Percentiles rank a stretch among this genome's conserved stretches.
Evolutionary conservation across 495 filamentous ascomycete genomes (phyloP).

Genomic region (Rhypophila decipiens): DNA sequence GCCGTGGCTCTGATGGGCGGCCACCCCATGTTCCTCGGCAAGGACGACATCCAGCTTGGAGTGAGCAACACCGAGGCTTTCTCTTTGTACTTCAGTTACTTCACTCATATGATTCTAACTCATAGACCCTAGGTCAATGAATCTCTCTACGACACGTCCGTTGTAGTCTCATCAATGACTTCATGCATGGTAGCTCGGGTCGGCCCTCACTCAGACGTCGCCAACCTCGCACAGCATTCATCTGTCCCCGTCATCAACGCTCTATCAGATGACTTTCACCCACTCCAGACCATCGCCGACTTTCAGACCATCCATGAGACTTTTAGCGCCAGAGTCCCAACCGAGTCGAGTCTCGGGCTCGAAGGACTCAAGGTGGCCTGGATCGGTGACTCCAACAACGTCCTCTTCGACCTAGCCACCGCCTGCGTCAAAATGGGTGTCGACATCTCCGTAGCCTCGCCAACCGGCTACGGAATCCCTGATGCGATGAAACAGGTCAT

Average conservation of each 20-base stretch:
- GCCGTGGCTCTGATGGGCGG: conserved; percentile 79
- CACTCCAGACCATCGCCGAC: conserved; percentile 87
- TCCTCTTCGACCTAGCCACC: conserved; percentile 86
- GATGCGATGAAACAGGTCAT: conserved; percentile 63
- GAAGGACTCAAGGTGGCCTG: conserved; percentile 86
- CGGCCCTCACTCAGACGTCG: conserved; percentile 74
- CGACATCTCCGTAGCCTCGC: conserved; percentile 78
- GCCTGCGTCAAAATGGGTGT: conserved; percentile 81
- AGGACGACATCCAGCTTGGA: conserved; percentile 91
- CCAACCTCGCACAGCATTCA: conserved; percentile 69
- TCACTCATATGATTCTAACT: conserved; percentile 6
- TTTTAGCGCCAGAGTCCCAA: conserved; percentile 41
- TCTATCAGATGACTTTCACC: conserved; percentile 80
- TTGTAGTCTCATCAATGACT: conserved; percentile 88
- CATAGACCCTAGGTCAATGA: conserved; percentile 62
- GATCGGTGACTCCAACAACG: conserved; percentile 96
- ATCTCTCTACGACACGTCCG: conserved; percentile 78
- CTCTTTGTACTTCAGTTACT: background rate
- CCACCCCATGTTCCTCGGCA: conserved; percentile 92
- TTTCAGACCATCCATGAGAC: conserved; percentile 83
- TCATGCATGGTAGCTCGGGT: conserved; percentile 87
- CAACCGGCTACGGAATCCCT: conserved; percentile 74
- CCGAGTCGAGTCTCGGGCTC: conserved; percentile 53
- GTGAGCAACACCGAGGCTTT: conserved; percentile 48
- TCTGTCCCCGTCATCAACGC: conserved; percentile 93